Base-by-base conservation (phyloP, 2,329 filamentous ascomycete species). In the Cladophialophora yegresii region DNA sequence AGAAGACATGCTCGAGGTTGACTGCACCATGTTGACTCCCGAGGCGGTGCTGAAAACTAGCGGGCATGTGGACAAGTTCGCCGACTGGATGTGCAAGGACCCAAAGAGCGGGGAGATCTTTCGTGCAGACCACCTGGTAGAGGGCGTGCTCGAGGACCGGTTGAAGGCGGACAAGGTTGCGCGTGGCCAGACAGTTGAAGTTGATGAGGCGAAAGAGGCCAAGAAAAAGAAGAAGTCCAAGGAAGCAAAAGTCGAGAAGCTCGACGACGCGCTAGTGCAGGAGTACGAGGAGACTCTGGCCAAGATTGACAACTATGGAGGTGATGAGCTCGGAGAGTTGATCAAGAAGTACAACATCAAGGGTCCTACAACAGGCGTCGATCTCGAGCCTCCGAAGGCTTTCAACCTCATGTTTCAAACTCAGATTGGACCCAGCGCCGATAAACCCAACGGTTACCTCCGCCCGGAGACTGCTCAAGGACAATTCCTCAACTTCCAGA, bases 401-500 rank as follows among this genome's bases (percentile, higher is more conserved):
- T 97, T 98, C 86, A 99, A 99, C 81, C 87, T 99, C 74, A 99
- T 99, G 95, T 99, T 98, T 84, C 89, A 93, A 78, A 97, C 93
- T 49, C 84, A 90, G 40, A 98, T 99, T 75, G 95, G 95, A 67
- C 93, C 93, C 62, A 96, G 91, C 81, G 90, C 90, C 78, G 93
- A 96, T 75, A 83, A 90, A 67, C 86, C 90, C 54, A 72, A 72
- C 50, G 93, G 91, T 61, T 97, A 92, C 77, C 83, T 97, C 64
- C 87, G 93, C 61, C 95, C 95, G 50, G 95, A 99, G 80, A 99
- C 95, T 32, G 95, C 95, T 3, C 95, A 99, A 83, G 95, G 95
- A 69, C 95, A 99, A 80, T 99, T 99, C 80, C 82, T 98, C 70
- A 97, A 96, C 80, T 99, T 99, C 78, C 87, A 89, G 72, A 97